Base-by-base conservation (phyloP, 2,329 filamentous ascomycete species). In the Atkinsonella hypoxylon region DNA sequence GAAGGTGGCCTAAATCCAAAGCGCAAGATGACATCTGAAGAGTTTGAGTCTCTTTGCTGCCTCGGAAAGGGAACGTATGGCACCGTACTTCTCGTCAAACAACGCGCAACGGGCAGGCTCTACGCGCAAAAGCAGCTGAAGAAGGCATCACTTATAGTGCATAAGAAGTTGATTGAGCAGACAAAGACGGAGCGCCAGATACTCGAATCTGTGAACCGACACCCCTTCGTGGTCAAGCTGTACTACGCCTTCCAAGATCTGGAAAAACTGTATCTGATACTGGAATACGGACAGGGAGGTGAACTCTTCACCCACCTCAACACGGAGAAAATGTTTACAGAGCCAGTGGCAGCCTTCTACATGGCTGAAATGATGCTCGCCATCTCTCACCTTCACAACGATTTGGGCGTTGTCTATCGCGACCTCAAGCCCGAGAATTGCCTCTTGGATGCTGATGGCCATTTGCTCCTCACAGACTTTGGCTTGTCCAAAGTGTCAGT, bases 91-190 rank as follows among this genome's bases (percentile, higher is more conserved):
- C 77, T 98, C 30, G 94, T 98, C 54, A 93, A 90, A 70, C 91
- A 98, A 70, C 82, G 81, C 47, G 72, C 81, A 31, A 96, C 90
- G 2, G 93, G 93, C 41, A 83, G 87, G 42, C 78, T 98, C 5
- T 98, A 90, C 62, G 94, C 93, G 1, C 94, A 98, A 72, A 98
- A 98, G 73, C 91, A 97, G 69, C 93, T 98, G 70, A 93, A 91
- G 67, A 98, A 98, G 70, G 93, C 94, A 0, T 95, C 89, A 9
- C 74, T 98, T 48, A 89, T 90, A 1, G 88, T 98, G 39, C 90
- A 96, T 70, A 96, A 95, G 76, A 89, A 90, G 66, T 79, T 97
- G 32, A 82, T 98, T 47, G 90, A 97, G 70, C 93, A 97, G 72
- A 97, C 93, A 51, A 95, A 94, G 75, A 97, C 91, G 2, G 93